Percentiles rank a stretch among this genome's conserved stretches.
phyloP scores from a whole-genome alignment of 192 early-diverging fungal genomes.

The Backusella morwellensis region DNA sequence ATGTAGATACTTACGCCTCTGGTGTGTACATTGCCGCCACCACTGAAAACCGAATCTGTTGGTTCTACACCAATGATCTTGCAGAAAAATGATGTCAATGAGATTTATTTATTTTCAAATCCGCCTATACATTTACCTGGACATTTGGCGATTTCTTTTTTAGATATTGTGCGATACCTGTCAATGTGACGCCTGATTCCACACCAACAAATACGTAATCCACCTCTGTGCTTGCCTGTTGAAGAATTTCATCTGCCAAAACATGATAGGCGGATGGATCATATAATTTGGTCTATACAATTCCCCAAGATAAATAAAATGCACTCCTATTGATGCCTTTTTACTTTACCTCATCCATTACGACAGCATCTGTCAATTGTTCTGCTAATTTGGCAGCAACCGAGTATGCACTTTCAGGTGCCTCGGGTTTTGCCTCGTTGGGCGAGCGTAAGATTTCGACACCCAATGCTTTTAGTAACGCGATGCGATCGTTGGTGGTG shows the following conservation, averaged over 20 bases:
- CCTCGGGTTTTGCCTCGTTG: conserved; percentile 61
- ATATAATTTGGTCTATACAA: not conserved
- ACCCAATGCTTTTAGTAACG: conserved; percentile 61
- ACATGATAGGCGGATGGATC: conserved; percentile 39
- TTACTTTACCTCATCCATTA: conserved; percentile 60
- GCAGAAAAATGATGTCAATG: not conserved
- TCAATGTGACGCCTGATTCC: conserved; percentile 63
- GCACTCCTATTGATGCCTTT: no score
- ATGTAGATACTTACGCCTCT: conserved; percentile 6
- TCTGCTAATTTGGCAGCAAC: conserved; percentile 56
- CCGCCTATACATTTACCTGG: conserved; percentile 24
- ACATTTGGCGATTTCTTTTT: conserved; percentile 51
- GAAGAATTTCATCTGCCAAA: conserved; percentile 62
- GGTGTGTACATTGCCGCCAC: conserved; percentile 13
- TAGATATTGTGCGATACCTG: conserved; percentile 56
- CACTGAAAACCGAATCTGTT: conserved; percentile 54
- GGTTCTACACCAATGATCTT: conserved; percentile 73
- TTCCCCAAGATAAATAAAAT: not conserved
- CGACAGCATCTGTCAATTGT: conserved; percentile 48
- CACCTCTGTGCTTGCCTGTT: conserved; percentile 47
- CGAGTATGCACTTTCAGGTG: conserved; percentile 62
- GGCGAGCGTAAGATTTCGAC: conserved; percentile 71
- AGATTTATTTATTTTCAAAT: not conserved
- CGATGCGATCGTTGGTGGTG: conserved; percentile 66
- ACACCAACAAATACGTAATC: conserved; percentile 70